Evolutionary conservation across 306 rosid species (phyloP), one percentile per base, ranked within the genome.

Genomic region (Alnus rubra): DNA sequence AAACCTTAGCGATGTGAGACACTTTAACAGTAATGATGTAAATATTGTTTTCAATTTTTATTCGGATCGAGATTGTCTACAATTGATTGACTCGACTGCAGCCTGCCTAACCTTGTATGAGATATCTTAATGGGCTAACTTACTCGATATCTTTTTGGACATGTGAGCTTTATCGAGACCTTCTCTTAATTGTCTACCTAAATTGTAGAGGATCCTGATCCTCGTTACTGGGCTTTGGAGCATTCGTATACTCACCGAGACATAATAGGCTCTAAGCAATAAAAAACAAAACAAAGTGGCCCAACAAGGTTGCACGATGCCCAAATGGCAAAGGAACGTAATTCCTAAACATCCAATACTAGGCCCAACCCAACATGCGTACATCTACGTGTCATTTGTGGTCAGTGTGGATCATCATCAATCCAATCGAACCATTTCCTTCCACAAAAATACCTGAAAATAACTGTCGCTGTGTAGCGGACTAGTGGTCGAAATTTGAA

Each of bases 401-500:
- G 92, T 73, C 74, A 52, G 64, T 42, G 69, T 72, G 13, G 62
- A 15, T 76, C 80, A 49, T 60, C 78, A 71, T 23, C 28, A 42
- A 90, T 86, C 90, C 89, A 76, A 5, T 60, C 33, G 78, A 79
- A 53, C 63, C 76, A 82, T 78, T 85, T 54, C 33, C 86, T 79
- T 82, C 96, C 97, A 88, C 97, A 84, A 78, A 81, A 56, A 77
- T 71, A 87, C 89, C 88, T 59, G 87, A 83, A 80, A 80, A 50
- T 74, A 86, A 83, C 85, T 13, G 78, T 77, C 84, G 42, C 82
- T 62, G 70, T 58, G 28, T 4, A 18, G 4, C 52, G 28, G 9
- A 28, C 51, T 81, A 68, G 94, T 87, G 90, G 94, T 81, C 83
- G 71, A 59, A 78, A 83, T 79, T 84, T 23, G 84, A 81, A 68